These are phyloP conservation scores for Penicillium robsamsonii DNA, from an alignment of 495 filamentous ascomycete species.

Conservation along the genomic window DNA sequence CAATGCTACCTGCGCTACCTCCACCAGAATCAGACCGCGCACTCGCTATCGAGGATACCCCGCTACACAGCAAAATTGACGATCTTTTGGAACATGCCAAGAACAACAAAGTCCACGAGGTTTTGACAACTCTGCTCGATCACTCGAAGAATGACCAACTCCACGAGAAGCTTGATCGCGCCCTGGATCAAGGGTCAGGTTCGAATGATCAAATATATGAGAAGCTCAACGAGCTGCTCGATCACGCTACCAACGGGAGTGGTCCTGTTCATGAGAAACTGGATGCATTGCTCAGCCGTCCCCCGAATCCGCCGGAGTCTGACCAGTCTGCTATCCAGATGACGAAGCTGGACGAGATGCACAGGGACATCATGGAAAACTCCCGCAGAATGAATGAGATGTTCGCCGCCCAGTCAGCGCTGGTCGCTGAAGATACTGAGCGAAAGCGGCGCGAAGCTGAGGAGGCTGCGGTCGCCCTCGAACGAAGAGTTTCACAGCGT, in stretches of 20 bases:
- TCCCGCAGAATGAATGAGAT: conserved; percentile 84
- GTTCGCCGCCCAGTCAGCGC: conserved; percentile 72
- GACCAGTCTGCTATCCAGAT: conserved; percentile 56
- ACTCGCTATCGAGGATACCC: conserved; percentile 54
- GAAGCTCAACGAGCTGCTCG: conserved; percentile 59
- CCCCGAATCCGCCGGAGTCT: conserved; percentile 27
- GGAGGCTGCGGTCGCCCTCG: conserved; percentile 76
- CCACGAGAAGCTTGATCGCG: conserved; percentile 46
- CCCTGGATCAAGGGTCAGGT: conserved; percentile 59
- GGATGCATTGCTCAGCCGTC: conserved; percentile 36
- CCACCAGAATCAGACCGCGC: conserved; percentile 40
- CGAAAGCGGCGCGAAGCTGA: conserved; percentile 77
- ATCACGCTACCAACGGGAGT: conserved; percentile 43
- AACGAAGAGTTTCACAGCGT: conserved; percentile 73
- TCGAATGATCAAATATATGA: conserved; percentile 51
- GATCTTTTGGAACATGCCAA: conserved; percentile 64
- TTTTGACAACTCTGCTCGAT: conserved; percentile 76
- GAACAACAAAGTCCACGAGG: conserved; percentile 63
- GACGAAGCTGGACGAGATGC: conserved; percentile 82
- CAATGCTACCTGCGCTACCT: conserved; percentile 47
- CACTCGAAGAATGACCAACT: conserved; percentile 48
- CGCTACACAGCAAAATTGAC: conserved; percentile 82
- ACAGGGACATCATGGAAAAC: conserved; percentile 83
- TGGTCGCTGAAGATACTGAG: conserved; percentile 76
- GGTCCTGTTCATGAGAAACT: conserved; percentile 78